These are phyloP conservation scores for Ustilago trichophora DNA, from an alignment of 1,284 basidiomycete genomes.

Conservation along the genomic window DNA sequence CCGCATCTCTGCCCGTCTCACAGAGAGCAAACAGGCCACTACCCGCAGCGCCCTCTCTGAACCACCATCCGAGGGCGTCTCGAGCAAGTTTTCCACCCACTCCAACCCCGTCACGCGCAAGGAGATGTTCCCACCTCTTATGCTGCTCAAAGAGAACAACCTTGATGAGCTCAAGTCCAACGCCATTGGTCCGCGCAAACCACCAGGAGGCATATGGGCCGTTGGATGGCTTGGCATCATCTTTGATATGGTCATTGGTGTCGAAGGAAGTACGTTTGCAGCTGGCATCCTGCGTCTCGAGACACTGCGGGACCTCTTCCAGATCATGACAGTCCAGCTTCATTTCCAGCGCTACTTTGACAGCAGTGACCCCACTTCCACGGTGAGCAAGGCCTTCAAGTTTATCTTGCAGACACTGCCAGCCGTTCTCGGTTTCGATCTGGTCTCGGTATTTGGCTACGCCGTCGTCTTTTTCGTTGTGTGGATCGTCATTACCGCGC, in stretches of 20 bases:
- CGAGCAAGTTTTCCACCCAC: slow-evolving; percentile 43
- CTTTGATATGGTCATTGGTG: slow-evolving; percentile 58
- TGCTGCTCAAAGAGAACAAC: slow-evolving; percentile 51
- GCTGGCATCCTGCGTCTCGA: slow-evolving; percentile 58
- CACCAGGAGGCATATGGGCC: slow-evolving; percentile 51
- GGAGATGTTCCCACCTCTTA: slow-evolving; percentile 59
- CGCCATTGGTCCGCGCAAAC: slow-evolving; percentile 57
- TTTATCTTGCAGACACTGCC: slow-evolving; percentile 53
- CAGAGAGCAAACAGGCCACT: slow-evolving; percentile 1
- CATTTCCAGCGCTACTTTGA: slow-evolving; percentile 38
- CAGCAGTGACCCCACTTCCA: slow-evolving; percentile 23
- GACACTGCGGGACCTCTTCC: slow-evolving; percentile 56
- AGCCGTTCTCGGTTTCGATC: slow-evolving; percentile 52
- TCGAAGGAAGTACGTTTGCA: slow-evolving; percentile 56
- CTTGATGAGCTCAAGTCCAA: slow-evolving; percentile 63
- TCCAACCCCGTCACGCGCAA: slow-evolving; percentile 38
- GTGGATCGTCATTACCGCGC: slow-evolving; percentile 45
- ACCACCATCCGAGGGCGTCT: slow-evolving; percentile 22
- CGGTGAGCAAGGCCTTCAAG: slow-evolving; percentile 17
- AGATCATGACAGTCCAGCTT: slow-evolving; percentile 55
- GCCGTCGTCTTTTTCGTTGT: slow-evolving; percentile 53
- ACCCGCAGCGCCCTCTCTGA: slow-evolving; percentile 14
- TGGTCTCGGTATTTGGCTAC: slow-evolving; percentile 56
- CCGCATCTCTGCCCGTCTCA: slow-evolving; percentile 36
- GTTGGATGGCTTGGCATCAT: slow-evolving; percentile 51